These are phyloP conservation scores for Datisca glomerata DNA, from an alignment of 306 rosid species.

Conservation along the genomic window DNA sequence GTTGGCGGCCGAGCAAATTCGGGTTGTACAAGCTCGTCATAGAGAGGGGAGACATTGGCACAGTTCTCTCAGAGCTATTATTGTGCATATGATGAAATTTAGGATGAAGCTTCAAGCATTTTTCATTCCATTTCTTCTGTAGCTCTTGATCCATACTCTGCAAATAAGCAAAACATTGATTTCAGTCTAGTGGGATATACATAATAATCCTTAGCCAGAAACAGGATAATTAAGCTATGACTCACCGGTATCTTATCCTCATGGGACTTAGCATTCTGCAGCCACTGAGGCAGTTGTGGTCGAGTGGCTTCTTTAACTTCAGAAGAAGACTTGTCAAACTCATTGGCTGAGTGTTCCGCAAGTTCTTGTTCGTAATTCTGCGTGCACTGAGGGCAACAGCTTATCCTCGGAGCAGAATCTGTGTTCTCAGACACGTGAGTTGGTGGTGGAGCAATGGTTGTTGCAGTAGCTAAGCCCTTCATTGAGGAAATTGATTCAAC, in stretches of 20 bases:
- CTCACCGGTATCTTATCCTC: slow-evolving; percentile 54
- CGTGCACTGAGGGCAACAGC: slow-evolving; percentile 60
- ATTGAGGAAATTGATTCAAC: slow-evolving; percentile 63
- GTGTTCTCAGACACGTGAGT: slow-evolving; percentile 39
- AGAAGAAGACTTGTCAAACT: slow-evolving; percentile 44
- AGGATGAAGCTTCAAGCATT: slow-evolving; percentile 63
- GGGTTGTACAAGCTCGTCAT: slow-evolving; percentile 43
- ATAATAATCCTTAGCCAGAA: too few species aligned
- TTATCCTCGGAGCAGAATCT: slow-evolving; percentile 37
- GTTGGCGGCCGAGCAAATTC: slow-evolving; percentile 39
- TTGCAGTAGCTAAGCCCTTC: slow-evolving; percentile 38
- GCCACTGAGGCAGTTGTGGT: slow-evolving; percentile 71
- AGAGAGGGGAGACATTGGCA: slow-evolving; percentile 40
- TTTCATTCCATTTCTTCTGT: slow-evolving; percentile 73
- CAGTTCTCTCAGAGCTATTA: slow-evolving; percentile 40
- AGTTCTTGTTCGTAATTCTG: slow-evolving; percentile 48
- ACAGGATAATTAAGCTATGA: too few species aligned
- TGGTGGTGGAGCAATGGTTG: slow-evolving; percentile 30
- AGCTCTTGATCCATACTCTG: slow-evolving; percentile 56
- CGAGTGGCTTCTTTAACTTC: slow-evolving; percentile 35
- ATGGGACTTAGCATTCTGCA: slow-evolving; percentile 61
- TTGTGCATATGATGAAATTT: slow-evolving; percentile 51
- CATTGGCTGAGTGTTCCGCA: slow-evolving; percentile 35
- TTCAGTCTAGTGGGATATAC: too few species aligned
- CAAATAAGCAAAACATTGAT: too few species aligned